A percentile compares a stretch with the other conserved stretches of the same genome.
Conservation (phyloP, 2,329 filamentous ascomycete species). For the Ampelomyces quisqualis region DNA sequence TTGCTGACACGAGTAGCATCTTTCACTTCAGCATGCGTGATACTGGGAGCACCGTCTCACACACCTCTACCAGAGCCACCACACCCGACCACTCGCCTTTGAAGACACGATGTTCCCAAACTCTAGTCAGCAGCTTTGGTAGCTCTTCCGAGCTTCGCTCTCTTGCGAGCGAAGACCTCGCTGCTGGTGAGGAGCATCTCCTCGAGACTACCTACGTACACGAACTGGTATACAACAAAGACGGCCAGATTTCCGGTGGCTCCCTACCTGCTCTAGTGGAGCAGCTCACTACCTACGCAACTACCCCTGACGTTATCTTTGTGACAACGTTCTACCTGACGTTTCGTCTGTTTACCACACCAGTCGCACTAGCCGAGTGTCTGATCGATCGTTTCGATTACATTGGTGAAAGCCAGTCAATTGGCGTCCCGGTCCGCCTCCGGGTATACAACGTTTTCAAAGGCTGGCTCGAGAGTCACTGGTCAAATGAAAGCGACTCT, state of each 20-base stretch:
- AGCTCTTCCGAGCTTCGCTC: constrained; percentile 65
- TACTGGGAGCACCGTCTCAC: constrained; percentile 75
- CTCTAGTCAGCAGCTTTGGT: constrained; percentile 60
- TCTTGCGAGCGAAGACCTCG: constrained; percentile 69
- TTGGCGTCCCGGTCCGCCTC: constrained; percentile 78
- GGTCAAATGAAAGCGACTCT: constrained; percentile 79
- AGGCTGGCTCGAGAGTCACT: constrained; percentile 94
- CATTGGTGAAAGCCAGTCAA: constrained; percentile 72
- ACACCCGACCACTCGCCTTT: constrained; percentile 69
- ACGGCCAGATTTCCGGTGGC: constrained; percentile 90
- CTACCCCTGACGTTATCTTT: constrained; percentile 87
- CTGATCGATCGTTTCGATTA: constrained; percentile 94
- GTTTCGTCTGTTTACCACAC: constrained; percentile 88
- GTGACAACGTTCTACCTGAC: constrained; percentile 95
- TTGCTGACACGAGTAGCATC: constrained; percentile 75
- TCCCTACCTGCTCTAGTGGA: constrained; percentile 91
- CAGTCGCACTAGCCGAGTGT: constrained; percentile 72
- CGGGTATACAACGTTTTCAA: constrained; percentile 97
- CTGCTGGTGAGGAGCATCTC: constrained; percentile 79
- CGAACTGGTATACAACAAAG: constrained; percentile 90
- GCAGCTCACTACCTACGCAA: constrained; percentile 86
- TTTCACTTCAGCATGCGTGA: constrained; percentile 71
- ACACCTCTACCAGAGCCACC: constrained; percentile 81
- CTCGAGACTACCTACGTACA: constrained; percentile 90
- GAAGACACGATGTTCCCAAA: constrained; percentile 60